Conservation (phyloP, 73 alveolate species). For the Paraurostyla sp. region DNA sequence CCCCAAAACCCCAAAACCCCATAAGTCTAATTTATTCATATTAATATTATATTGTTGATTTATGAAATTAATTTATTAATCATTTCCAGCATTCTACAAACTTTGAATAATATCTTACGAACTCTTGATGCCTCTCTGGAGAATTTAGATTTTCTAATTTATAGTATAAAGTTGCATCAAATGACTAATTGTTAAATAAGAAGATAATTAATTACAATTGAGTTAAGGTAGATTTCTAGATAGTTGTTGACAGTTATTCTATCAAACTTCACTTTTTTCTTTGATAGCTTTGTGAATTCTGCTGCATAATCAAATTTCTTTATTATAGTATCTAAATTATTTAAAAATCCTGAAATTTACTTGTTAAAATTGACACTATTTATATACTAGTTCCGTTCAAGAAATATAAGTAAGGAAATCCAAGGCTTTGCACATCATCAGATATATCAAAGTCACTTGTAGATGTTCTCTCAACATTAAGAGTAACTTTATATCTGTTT, state of each 20-base stretch:
- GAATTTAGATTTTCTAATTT: background rate
- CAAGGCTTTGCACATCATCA: constrained; percentile 51
- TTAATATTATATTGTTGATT: too few relatives aligned
- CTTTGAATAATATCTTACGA: constrained; percentile 3
- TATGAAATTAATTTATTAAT: too few relatives aligned
- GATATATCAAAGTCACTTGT: constrained; percentile 4
- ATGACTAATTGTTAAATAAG: background rate
- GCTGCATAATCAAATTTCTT: constrained; percentile 4
- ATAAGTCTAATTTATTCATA: too few relatives aligned
- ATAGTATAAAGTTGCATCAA: background rate
- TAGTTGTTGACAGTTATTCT: constrained; percentile 8
- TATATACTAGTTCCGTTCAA: background rate
- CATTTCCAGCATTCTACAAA: constrained; percentile 44
- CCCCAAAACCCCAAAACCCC: too few relatives aligned
- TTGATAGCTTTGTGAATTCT: constrained; percentile 14
- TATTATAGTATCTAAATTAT: background rate
- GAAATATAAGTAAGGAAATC: constrained; percentile 39
- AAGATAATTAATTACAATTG: constrained; percentile 2
- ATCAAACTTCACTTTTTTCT: constrained; percentile 43
- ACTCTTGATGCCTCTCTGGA: constrained; percentile 31
- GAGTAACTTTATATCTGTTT: background rate
- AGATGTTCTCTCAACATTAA: constrained; percentile 7
- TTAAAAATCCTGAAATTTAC: background rate
- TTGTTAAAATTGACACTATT: constrained; percentile 42
- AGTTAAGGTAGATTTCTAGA: constrained; percentile 4